A percentile compares a stretch with the other conserved stretches of the same genome.
These are phyloP conservation scores for Fusarium torreyae DNA, from an alignment of 2,329 filamentous ascomycete species.

Conservation along the genomic window DNA sequence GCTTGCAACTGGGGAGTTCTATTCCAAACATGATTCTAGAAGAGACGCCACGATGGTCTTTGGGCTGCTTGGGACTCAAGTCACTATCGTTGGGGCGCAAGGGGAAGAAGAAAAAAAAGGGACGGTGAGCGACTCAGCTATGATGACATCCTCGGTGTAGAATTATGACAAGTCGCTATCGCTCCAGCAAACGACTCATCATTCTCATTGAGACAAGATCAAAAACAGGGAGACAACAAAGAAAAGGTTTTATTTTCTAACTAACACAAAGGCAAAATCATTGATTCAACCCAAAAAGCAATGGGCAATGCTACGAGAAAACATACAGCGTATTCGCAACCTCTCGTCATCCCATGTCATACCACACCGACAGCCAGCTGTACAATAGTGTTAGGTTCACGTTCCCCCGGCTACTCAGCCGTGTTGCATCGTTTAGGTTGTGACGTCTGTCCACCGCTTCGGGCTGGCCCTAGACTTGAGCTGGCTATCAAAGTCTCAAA, in stretches of 20 bases:
- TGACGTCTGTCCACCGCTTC: constrained; percentile 45
- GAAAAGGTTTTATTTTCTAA: neutral
- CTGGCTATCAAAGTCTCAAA: constrained; percentile 19
- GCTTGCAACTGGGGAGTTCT: constrained; percentile 42
- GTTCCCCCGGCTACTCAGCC: constrained; percentile 39
- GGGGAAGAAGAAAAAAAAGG: constrained; percentile 19
- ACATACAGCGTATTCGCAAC: constrained; percentile 28
- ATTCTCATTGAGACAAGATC: constrained; percentile 40
- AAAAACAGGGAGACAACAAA: constrained; percentile 30
- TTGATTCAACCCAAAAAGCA: constrained; percentile 41
- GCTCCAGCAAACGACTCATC: constrained; percentile 39
- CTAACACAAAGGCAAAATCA: constrained; percentile 22
- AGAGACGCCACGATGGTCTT: constrained; percentile 42
- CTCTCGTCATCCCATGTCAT: constrained; percentile 50
- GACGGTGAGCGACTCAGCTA: constrained; percentile 40
- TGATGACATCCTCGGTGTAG: constrained; percentile 42
- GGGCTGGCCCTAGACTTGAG: constrained; percentile 27
- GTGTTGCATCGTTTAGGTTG: constrained; percentile 37
- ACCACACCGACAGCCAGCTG: constrained; percentile 43
- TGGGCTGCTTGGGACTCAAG: constrained; percentile 21
- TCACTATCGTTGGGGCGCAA: constrained; percentile 27
- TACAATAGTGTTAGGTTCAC: constrained; percentile 43
- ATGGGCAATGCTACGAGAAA: constrained; percentile 12
- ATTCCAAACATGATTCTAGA: constrained; percentile 51
- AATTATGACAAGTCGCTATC: constrained; percentile 42